Evolutionary conservation across 1,139 yeast species (phyloP).

Genomic region (Yamadazyma atmosphaerica): DNA sequence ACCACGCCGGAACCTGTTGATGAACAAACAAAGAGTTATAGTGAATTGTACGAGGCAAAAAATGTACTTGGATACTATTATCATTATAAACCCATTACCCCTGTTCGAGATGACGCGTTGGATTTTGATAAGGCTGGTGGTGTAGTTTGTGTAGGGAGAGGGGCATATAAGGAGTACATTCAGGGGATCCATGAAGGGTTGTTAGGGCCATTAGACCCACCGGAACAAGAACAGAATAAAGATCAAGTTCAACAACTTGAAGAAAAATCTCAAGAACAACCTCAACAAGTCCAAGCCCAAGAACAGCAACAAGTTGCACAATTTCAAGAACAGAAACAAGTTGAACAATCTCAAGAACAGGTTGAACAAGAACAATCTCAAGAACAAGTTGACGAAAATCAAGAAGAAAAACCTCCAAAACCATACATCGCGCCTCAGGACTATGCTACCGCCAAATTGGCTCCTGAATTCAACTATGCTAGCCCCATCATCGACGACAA

Average conservation of each 20-base stretch:
- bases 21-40: conserved; percentile 24
- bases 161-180: conserved; percentile 91
- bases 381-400: conserved; percentile 32
- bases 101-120: conserved; percentile 35
- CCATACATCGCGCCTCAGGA: conserved; percentile 64
- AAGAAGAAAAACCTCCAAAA: conserved; percentile 30
- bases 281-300: conserved; percentile 22
- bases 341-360: conserved; percentile 33
- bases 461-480: conserved; percentile 56
- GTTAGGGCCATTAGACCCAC: conserved; percentile 83
- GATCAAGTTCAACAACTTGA: conserved; percentile 54
- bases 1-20: conserved; percentile 21
- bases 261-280: conserved; percentile 26
- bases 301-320: conserved; percentile 32
- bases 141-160: conserved; percentile 89
- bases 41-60: conserved; percentile 49
- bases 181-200: conserved; percentile 93
- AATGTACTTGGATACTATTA: conserved; percentile 62
- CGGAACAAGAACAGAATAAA: conserved; percentile 26
- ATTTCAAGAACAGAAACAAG: conserved; percentile 52
- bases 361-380: conserved; percentile 18
- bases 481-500: conserved; percentile 27
- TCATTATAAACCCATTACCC: conserved; percentile 32
- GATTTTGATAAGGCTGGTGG: conserved; percentile 65
- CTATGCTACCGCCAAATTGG: conserved; percentile 53